Percentiles rank a stretch among this genome's conserved stretches.
Conservation (phyloP, 2,329 filamentous ascomycete genomes). For the Ophiostoma sp. region DNA sequence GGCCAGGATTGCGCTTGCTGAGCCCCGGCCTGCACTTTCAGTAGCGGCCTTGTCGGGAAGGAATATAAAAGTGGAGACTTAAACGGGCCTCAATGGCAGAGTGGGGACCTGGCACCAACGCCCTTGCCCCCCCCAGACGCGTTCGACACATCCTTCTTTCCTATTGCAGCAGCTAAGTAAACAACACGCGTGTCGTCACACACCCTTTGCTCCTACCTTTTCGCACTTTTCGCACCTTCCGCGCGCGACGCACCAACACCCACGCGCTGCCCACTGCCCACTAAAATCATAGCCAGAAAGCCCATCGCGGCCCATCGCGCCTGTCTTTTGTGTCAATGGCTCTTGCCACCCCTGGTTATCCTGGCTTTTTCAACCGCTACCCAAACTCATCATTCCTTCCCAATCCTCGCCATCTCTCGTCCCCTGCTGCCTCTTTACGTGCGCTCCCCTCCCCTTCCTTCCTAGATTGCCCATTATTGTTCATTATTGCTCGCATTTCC, state of each 20-base stretch:
- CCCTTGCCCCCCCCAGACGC: slow-evolving; percentile 28
- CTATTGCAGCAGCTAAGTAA: slow-evolving; percentile 31
- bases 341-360: slow-evolving; percentile 24
- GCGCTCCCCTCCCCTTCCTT: slow-evolving; percentile 11
- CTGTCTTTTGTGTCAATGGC: background rate
- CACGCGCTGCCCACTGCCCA: background rate
- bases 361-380: slow-evolving; percentile 11
- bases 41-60: slow-evolving; percentile 22
- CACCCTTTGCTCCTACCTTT: background rate
- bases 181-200: slow-evolving; percentile 31
- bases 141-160: slow-evolving; percentile 30
- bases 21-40: background rate
- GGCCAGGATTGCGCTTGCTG: background rate
- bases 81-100: slow-evolving; percentile 7
- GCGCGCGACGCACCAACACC: background rate
- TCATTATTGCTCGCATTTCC: background rate
- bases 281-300: background rate
- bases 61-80: slow-evolving; percentile 6
- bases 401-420: background rate
- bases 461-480: background rate
- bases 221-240: slow-evolving; percentile 20
- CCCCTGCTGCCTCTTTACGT: slow-evolving; percentile 8
- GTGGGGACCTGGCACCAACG: slow-evolving; percentile 16
- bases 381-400: slow-evolving; percentile 21
- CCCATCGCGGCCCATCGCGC: slow-evolving; percentile 13